Base-by-base conservation (phyloP, 179 eudicot species). In the Spinacia oleracea region DNA sequence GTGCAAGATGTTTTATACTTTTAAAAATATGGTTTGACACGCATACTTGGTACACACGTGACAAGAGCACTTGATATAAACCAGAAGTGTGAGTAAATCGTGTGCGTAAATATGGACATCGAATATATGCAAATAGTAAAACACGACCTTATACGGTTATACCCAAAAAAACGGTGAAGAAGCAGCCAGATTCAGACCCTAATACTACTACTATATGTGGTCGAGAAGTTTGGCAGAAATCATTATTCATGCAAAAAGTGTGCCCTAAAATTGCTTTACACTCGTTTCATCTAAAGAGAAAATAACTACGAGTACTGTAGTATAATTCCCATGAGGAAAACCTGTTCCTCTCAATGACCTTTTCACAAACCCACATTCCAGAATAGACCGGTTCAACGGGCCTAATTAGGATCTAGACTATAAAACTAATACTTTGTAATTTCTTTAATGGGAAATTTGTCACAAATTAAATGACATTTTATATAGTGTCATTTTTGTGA, bases 171-270 rank as follows among this genome's bases (percentile, higher is more conserved):
- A 7, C 9, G 0, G 38, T 38, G 40, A 72, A 51, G 40, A 72
- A 51, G 75, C 62, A 50, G 62, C 43, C 62, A 50, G 25, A 72
- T 72, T 50, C 75, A 72, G 58, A 72, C 74, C 34, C 34, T n/a
- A 1, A 72, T 14, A 6, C 43, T 50, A 46, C 56, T 27, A n/a
- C n/a, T n/a, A n/a, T n/a, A n/a, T n/a, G n/a, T n/a, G n/a, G n/a
- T 12, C 27, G 73, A 42, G 14, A 45, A 11, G 53, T 40, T 35
- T 1, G 50, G 71, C 20, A 45, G 43, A 40, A 21, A 20, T 67
- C 48, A 9, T 21, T n/a, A 18, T 63, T 63, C 64, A n/a, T 66
- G 79, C 79, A 34, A 40, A 56, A 35, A 58, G n/a, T 55, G 65
- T 56, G 77, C 14, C 18, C 29, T n/a, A 70, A 5, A 9, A 10